phyloP scores from a whole-genome alignment of 495 filamentous ascomycete genomes.

The Hyaloscypha variabilis region DNA sequence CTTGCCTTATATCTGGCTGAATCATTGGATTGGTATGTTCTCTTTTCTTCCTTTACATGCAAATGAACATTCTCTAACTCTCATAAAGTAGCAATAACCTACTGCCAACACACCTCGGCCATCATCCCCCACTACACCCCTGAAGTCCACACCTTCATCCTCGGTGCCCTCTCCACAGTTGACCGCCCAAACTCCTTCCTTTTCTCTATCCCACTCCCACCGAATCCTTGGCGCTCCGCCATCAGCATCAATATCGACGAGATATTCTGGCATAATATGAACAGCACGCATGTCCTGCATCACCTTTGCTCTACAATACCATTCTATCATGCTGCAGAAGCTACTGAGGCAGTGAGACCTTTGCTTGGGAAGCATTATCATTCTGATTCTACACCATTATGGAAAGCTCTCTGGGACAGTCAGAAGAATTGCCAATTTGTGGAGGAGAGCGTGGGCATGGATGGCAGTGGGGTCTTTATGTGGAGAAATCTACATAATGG shows the following conservation, averaged over 20 bases:
- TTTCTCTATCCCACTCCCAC: too few relatives aligned
- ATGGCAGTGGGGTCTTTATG: too few relatives aligned
- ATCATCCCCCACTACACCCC: constrained; percentile 76
- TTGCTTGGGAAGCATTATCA: constrained; percentile 81
- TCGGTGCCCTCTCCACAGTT: constrained; percentile 80
- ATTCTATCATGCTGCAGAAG: constrained; percentile 87
- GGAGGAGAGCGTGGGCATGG: too few relatives aligned
- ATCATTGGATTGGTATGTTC: constrained; percentile 57
- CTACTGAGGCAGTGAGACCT: constrained; percentile 75
- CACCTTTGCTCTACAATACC: constrained; percentile 82
- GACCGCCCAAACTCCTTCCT: constrained; percentile 87
- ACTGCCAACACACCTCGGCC: constrained; percentile 85
- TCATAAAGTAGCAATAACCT: constrained; percentile 84
- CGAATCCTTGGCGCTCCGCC: too few relatives aligned
- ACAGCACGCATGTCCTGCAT: constrained; percentile 87
- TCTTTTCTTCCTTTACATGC: not conserved
- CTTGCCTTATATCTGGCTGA: constrained; percentile 62
- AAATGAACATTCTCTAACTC: constrained; percentile 1
- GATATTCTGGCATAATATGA: constrained; percentile 90
- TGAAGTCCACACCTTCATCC: constrained; percentile 77
- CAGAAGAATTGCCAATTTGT: too few relatives aligned
- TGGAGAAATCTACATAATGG: too few relatives aligned
- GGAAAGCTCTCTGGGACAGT: too few relatives aligned
- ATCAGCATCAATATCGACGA: too few relatives aligned
- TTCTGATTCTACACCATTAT: too few relatives aligned